Percentiles rank a stretch among this genome's conserved stretches.
Evolutionary conservation across 2,329 filamentous ascomycete species (phyloP).

Genomic region (Elsinoe arachidis): DNA sequence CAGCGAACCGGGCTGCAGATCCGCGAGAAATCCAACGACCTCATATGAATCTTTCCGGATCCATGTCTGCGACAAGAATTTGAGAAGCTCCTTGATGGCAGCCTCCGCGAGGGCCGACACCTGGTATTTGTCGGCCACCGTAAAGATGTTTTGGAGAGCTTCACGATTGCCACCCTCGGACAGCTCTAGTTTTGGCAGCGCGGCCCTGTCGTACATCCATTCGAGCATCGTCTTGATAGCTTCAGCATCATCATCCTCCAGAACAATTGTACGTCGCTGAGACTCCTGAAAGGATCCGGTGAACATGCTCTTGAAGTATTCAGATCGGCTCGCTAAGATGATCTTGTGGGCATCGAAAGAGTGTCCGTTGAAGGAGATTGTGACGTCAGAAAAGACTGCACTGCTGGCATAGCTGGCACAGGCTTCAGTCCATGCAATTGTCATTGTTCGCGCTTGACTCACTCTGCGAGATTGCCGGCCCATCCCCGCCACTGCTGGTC

Average conservation of each 20-base stretch:
- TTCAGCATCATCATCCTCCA: not conserved
- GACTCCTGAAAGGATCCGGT: not conserved
- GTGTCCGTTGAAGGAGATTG: not conserved
- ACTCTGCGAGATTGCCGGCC: not conserved
- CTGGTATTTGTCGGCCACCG: not conserved
- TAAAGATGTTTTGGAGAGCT: not conserved
- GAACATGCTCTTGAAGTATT: slow-evolving; percentile 3
- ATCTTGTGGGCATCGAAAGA: not conserved
- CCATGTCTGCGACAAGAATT: not conserved
- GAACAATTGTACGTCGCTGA: not conserved
- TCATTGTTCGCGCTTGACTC: too few species aligned
- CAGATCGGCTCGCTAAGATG: not conserved
- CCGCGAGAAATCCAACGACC: too few species aligned
- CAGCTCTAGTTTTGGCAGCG: not conserved
- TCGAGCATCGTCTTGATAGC: not conserved
- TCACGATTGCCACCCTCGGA: not conserved
- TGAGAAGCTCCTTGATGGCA: not conserved
- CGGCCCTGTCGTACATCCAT: not conserved
- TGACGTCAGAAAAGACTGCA: not conserved
- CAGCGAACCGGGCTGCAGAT: too few species aligned
- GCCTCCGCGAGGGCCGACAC: not conserved
- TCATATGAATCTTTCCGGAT: too few species aligned
- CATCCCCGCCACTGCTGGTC: too few species aligned
- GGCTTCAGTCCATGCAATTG: too few species aligned
- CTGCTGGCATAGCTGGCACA: too few species aligned